A percentile compares a stretch with the other conserved stretches of the same genome.
These are phyloP conservation scores for Acacia concinna DNA, from an alignment of 331 rosid species.

Conservation along the genomic window DNA sequence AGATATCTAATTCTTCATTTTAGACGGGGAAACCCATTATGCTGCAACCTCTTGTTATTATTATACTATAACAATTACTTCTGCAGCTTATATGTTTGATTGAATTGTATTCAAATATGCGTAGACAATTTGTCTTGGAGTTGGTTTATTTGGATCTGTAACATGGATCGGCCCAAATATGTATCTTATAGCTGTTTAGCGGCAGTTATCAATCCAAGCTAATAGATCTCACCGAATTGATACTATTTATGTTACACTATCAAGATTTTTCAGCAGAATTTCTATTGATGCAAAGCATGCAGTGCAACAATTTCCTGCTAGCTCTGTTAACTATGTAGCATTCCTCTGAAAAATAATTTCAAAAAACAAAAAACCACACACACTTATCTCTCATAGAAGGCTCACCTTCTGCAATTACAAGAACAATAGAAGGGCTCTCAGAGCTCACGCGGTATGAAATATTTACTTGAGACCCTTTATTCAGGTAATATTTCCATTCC, in stretches of 20 bases:
- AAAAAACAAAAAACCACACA: not conserved
- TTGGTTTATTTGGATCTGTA: not conserved
- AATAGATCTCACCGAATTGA: not conserved
- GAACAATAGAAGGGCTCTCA: constrained; percentile 48
- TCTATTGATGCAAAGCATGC: not conserved
- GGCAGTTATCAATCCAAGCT: not conserved
- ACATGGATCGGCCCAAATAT: no score
- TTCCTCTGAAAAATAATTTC: constrained; percentile 1
- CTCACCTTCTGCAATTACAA: constrained; percentile 74
- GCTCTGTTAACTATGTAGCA: not conserved
- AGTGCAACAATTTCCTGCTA: not conserved
- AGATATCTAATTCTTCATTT: not conserved
- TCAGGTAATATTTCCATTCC: constrained; percentile 71
- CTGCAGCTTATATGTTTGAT: not conserved
- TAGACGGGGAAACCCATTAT: not conserved
- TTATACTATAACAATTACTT: not conserved
- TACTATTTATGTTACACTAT: not conserved
- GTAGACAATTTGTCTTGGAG: not conserved
- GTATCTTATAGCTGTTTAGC: not conserved
- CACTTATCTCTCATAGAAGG: not conserved
- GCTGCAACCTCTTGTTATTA: not conserved
- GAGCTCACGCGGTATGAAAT: constrained; percentile 60
- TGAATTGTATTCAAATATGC: not conserved
- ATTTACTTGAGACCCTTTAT: constrained; percentile 64
- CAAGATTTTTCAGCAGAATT: constrained; percentile 9